These are phyloP conservation scores for Erodium chrysanthum DNA, from an alignment of 441 rosid genomes.

Conservation along the genomic window DNA sequence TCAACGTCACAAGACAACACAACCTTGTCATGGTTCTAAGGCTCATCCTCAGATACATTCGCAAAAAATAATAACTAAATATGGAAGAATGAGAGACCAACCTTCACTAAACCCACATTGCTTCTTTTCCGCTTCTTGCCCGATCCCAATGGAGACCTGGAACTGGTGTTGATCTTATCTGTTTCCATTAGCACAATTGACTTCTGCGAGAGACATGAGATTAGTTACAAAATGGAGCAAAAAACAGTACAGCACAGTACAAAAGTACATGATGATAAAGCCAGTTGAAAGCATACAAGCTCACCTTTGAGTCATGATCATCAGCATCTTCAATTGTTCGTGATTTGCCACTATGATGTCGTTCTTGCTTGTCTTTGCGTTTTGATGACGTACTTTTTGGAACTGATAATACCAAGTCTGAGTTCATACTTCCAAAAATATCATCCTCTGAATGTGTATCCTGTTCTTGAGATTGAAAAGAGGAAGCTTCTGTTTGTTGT, in stretches of 20 bases:
- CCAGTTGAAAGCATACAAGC: conserved; percentile 7
- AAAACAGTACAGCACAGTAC: conserved; percentile 12
- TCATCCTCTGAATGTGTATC: conserved; percentile 33
- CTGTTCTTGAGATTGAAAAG: conserved; percentile 16
- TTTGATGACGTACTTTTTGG: conserved; percentile 38
- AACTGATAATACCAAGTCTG: conserved; percentile 35
- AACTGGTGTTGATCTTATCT: conserved; percentile 26
- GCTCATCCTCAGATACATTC: not conserved
- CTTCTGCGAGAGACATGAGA: conserved; percentile 24
- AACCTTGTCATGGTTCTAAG: not conserved
- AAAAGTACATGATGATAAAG: conserved; percentile 6
- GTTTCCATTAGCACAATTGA: conserved; percentile 31
- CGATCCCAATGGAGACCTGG: conserved; percentile 53
- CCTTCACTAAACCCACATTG: conserved; percentile 70
- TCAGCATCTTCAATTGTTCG: conserved; percentile 27
- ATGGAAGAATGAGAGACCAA: conserved; percentile 17
- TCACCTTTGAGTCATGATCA: conserved; percentile 49
- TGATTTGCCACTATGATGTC: conserved; percentile 31
- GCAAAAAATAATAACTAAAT: conserved; percentile 5
- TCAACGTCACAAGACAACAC: not conserved
- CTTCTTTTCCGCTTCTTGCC: conserved; percentile 69
- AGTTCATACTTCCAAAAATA: conserved; percentile 28
- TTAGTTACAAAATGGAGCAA: conserved; percentile 5
- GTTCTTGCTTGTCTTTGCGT: conserved; percentile 35
- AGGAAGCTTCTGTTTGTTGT: conserved; percentile 25